Percentiles rank a stretch among this genome's conserved stretches.
These are phyloP conservation scores for Trichoderma asperelloides DNA, from an alignment of 495 filamentous ascomycete species.

Conservation along the genomic window DNA sequence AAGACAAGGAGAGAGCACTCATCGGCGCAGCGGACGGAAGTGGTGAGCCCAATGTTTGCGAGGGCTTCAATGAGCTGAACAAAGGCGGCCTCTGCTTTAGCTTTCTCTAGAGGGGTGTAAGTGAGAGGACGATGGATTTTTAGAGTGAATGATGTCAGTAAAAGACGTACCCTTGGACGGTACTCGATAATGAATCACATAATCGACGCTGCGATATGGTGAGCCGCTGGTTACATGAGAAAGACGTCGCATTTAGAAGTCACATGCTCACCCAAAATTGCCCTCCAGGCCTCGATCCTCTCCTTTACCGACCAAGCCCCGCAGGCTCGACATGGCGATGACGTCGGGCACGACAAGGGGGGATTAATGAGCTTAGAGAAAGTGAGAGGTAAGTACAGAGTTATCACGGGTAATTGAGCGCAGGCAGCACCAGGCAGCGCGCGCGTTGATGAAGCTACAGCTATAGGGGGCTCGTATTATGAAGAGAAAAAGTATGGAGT, in stretches of 20 bases:
- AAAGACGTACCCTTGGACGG: slow-evolving; percentile 47
- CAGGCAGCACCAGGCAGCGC: neutral
- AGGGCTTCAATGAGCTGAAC: slow-evolving; percentile 65
- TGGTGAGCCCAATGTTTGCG: slow-evolving; percentile 64
- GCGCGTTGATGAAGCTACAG: neutral
- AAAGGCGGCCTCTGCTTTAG: slow-evolving; percentile 61
- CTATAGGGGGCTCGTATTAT: neutral
- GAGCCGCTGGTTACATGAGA: neutral
- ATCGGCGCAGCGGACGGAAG: slow-evolving; percentile 76
- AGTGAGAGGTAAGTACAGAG: neutral
- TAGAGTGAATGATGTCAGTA: neutral
- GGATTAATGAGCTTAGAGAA: neutral
- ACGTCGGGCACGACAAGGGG: neutral
- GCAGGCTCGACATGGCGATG: slow-evolving; percentile 26
- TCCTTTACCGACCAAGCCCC: slow-evolving; percentile 22
- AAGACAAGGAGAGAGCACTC: slow-evolving; percentile 75
- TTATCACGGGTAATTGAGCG: neutral
- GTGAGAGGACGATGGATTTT: neutral
- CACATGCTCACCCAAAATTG: slow-evolving; percentile 23
- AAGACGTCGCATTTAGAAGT: neutral
- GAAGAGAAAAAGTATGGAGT: neutral
- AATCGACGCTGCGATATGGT: slow-evolving; percentile 60
- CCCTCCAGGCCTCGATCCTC: slow-evolving; percentile 24
- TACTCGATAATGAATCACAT: slow-evolving; percentile 79
- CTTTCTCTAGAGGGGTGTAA: slow-evolving; percentile 41